Evolutionary conservation across 2,329 filamentous ascomycete genomes (phyloP).

Genomic region (Diaporthe sp.): DNA sequence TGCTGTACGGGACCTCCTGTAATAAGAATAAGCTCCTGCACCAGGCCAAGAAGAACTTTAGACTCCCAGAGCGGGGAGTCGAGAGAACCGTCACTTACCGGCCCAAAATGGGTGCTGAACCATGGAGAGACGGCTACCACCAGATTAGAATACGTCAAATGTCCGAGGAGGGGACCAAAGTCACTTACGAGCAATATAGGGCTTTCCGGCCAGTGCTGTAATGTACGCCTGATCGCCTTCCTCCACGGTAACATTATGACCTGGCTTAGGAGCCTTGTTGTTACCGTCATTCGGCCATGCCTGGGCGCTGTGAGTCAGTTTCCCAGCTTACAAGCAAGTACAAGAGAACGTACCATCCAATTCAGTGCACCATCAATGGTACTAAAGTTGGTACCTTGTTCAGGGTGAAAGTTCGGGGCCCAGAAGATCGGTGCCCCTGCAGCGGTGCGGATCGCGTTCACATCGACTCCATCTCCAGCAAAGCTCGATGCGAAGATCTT

Average conservation of each 20-base stretch:
- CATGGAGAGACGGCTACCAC: slow-evolving; percentile 47
- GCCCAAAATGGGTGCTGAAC: slow-evolving; percentile 53
- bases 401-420: slow-evolving; percentile 64
- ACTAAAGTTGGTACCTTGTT: slow-evolving; percentile 52
- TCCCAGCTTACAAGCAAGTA: background rate
- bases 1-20: slow-evolving; percentile 58
- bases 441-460: slow-evolving; percentile 56
- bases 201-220: slow-evolving; percentile 49
- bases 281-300: slow-evolving; percentile 61
- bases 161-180: slow-evolving; percentile 32
- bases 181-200: slow-evolving; percentile 43
- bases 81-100: background rate
- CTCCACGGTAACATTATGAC: slow-evolving; percentile 56
- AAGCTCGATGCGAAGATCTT: slow-evolving; percentile 69
- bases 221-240: slow-evolving; percentile 54
- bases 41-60: background rate
- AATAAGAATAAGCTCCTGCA: slow-evolving; percentile 60
- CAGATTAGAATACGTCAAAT: slow-evolving; percentile 38
- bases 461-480: slow-evolving; percentile 61
- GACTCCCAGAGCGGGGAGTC: background rate
- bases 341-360: slow-evolving; percentile 35
- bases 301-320: background rate
- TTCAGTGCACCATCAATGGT: slow-evolving; percentile 61
- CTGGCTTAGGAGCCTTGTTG: slow-evolving; percentile 63
- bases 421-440: slow-evolving; percentile 62